These are phyloP conservation scores for Termitomyces bulborhizus DNA, from an alignment of 768 basidiomycete species.

Conservation along the genomic window DNA sequence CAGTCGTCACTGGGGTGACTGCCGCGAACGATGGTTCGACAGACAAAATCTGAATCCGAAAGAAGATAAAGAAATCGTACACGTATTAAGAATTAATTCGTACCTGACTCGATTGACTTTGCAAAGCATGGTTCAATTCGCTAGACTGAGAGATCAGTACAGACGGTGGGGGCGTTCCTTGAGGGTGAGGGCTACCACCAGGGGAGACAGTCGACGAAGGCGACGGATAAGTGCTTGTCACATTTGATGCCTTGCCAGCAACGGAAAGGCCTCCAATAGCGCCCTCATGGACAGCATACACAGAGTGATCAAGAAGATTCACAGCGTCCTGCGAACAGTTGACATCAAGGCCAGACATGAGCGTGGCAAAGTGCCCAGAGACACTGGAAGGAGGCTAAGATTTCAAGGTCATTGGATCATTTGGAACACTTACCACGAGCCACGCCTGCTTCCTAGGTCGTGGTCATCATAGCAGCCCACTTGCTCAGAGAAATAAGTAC, in stretches of 20 bases:
- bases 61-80: not conserved
- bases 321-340: constrained; percentile 18
- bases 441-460: constrained; percentile 24
- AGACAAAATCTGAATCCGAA: not conserved
- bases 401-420: constrained; percentile 11
- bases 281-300: constrained; percentile 23
- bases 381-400: constrained; percentile 18
- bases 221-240: constrained; percentile 25
- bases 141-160: constrained; percentile 28
- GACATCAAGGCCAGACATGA: constrained; percentile 39
- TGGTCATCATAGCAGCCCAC: constrained; percentile 25
- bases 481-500: constrained; percentile 43
- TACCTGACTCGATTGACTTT: constrained; percentile 22
- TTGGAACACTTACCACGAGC: constrained; percentile 32
- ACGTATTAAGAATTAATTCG: not conserved
- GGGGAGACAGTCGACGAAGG: constrained; percentile 41
- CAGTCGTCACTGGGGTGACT: constrained; percentile 1
- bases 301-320: constrained; percentile 7
- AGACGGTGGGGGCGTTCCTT: constrained; percentile 9
- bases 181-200: constrained; percentile 24
- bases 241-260: constrained; percentile 5
- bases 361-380: constrained; percentile 32
- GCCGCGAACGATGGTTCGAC: constrained; percentile 1
- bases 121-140: constrained; percentile 30
- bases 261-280: constrained; percentile 5